A percentile compares a stretch with the other conserved stretches of the same genome.
Evolutionary conservation across 805 yeast species (phyloP).

Genomic region (Wickerhamomyces queroliae): DNA sequence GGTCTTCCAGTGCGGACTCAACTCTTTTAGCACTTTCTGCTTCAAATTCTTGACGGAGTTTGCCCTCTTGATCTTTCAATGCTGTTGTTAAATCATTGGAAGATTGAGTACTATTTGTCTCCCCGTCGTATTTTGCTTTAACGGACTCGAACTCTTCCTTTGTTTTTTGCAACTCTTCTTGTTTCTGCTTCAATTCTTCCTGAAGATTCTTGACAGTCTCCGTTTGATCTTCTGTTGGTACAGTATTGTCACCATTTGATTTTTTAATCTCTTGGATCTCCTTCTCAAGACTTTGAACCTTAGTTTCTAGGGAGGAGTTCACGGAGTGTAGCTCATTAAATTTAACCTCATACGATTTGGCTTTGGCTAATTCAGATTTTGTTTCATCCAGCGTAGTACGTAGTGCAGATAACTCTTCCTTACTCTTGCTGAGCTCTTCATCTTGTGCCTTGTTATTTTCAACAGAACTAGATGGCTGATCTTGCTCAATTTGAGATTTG

Average conservation of each 20-base stretch:
- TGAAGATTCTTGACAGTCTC: constrained; percentile 7
- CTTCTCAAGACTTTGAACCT: constrained; percentile 8
- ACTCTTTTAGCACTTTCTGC: constrained; percentile 17
- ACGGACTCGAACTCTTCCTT: constrained; percentile 13
- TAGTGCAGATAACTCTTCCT: neutral
- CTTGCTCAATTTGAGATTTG: constrained; percentile 1
- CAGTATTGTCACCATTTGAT: constrained; percentile 1
- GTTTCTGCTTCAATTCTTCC: constrained; percentile 4
- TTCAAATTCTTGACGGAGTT: constrained; percentile 22
- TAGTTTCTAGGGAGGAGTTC: constrained; percentile 29
- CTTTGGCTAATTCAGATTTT: constrained; percentile 20
- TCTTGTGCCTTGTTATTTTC: constrained; percentile 5
- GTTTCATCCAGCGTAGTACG: neutral
- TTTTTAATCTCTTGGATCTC: constrained; percentile 9
- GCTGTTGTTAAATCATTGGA: constrained; percentile 10
- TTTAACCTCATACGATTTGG: constrained; percentile 32
- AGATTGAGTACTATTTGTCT: constrained; percentile 7
- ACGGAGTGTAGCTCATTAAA: constrained; percentile 25
- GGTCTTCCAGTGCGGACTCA: constrained; percentile 18
- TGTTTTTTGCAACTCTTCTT: constrained; percentile 16
- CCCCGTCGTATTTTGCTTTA: constrained; percentile 12
- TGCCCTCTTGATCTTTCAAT: constrained; percentile 18
- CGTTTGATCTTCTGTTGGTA: constrained; percentile 4
- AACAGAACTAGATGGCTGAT: constrained; percentile 8
- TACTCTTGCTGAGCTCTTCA: neutral